These are phyloP conservation scores for Aspergillus mulundensis DNA, from an alignment of 495 filamentous ascomycete genomes.

Conservation along the genomic window DNA sequence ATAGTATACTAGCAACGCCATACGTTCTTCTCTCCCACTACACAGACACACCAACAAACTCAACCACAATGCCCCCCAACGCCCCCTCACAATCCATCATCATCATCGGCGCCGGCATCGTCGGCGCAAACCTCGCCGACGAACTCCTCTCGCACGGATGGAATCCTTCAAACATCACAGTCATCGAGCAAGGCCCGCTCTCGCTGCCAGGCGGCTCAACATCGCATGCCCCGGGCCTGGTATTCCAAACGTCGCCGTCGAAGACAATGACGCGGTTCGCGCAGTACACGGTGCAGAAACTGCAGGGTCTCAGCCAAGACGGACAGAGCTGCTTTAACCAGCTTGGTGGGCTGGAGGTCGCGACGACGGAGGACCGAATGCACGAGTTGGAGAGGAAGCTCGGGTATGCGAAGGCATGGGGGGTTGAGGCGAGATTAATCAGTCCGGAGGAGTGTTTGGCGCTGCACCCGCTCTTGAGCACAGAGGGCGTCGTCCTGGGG, in stretches of 20 bases:
- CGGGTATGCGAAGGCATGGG: slow-evolving; percentile 47
- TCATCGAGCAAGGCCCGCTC: slow-evolving; percentile 51
- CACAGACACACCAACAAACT: no score
- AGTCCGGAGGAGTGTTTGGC: slow-evolving; percentile 38
- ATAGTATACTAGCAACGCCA: background rate
- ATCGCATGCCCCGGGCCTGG: slow-evolving; percentile 49
- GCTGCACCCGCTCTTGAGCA: slow-evolving; percentile 42
- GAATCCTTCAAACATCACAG: slow-evolving; percentile 40
- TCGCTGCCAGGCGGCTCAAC: slow-evolving; percentile 50
- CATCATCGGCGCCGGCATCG: slow-evolving; percentile 53
- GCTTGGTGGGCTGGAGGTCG: slow-evolving; percentile 48
- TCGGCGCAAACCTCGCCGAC: slow-evolving; percentile 50
- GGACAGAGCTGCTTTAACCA: slow-evolving; percentile 46
- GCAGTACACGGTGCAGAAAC: slow-evolving; percentile 46
- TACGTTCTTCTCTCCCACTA: no score
- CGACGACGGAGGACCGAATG: slow-evolving; percentile 45
- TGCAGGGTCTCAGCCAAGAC: slow-evolving; percentile 38
- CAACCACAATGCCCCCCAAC: background rate
- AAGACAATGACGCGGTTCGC: slow-evolving; percentile 50
- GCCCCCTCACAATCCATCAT: slow-evolving; percentile 29
- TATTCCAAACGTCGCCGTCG: slow-evolving; percentile 46
- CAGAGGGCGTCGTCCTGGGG: slow-evolving; percentile 38
- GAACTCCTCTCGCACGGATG: slow-evolving; percentile 49
- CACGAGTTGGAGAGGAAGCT: slow-evolving; percentile 50
- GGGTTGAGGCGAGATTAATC: slow-evolving; percentile 41